Percentiles rank a stretch among this genome's conserved stretches.
phyloP scores from a whole-genome alignment of 1,284 basidiomycete species.

The Ceratobasidium sp. region DNA sequence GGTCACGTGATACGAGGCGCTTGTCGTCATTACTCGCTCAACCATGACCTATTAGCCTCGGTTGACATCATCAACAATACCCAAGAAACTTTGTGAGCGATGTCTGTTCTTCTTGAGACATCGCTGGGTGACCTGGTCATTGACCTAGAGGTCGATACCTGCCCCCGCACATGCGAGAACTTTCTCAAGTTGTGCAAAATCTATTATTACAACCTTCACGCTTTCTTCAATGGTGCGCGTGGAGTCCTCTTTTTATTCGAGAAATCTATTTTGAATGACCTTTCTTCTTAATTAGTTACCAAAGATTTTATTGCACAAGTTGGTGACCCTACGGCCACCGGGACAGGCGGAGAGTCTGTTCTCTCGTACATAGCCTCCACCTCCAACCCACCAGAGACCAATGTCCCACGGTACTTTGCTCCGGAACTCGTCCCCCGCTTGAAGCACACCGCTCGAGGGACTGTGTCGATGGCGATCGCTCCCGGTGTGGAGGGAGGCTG shows the following conservation, averaged over 20 bases:
- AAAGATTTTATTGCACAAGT: conserved; percentile 97
- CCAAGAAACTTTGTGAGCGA: conserved; percentile 56
- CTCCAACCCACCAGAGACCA: conserved; percentile 53
- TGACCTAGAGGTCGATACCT: conserved; percentile 92
- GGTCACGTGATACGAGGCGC: conserved; percentile 6
- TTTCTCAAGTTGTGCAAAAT: conserved; percentile 97
- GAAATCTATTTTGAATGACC: background rate
- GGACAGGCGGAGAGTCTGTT: conserved; percentile 90
- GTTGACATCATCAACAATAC: conserved; percentile 1
- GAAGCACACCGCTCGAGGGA: conserved; percentile 90
- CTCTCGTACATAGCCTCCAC: conserved; percentile 78
- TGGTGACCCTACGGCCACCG: conserved; percentile 95
- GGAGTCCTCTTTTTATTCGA: conserved; percentile 52
- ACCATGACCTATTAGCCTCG: conserved; percentile 21
- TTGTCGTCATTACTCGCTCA: background rate
- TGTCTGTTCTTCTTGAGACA: conserved; percentile 97
- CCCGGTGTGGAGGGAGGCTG: conserved; percentile 82
- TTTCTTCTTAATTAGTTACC: conserved; percentile 73
- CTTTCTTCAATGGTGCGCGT: conserved; percentile 91
- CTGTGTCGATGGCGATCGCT: conserved; percentile 95
- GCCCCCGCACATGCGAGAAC: conserved; percentile 92
- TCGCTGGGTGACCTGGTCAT: conserved; percentile 96
- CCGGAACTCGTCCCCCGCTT: conserved; percentile 85
- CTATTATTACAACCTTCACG: conserved; percentile 96
- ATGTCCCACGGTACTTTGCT: conserved; percentile 76